These are phyloP conservation scores for Macroventuria anomochaeta DNA, from an alignment of 2,329 filamentous ascomycete species.

Conservation along the genomic window DNA sequence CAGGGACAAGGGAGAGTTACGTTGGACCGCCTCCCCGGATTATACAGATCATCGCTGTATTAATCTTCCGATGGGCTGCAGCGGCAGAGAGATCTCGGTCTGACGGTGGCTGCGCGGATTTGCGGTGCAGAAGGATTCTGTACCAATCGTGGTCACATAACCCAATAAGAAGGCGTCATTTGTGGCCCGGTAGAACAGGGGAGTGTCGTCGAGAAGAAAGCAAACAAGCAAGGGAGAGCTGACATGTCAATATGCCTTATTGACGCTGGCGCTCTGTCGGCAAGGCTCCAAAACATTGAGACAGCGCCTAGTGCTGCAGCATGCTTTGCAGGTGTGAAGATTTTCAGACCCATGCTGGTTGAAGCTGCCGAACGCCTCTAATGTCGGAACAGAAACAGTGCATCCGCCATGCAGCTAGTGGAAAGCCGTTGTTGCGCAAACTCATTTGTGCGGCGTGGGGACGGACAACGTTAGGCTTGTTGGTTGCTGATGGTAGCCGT, in stretches of 20 bases:
- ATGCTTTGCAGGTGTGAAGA: conserved; percentile 31
- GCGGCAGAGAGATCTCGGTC: conserved; percentile 33
- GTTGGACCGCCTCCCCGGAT: conserved; percentile 40
- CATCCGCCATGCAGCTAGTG: conserved; percentile 40
- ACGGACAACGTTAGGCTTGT: conserved; percentile 25
- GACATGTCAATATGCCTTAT: conserved; percentile 40
- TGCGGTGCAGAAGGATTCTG: conserved; percentile 23
- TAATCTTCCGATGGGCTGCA: conserved; percentile 31
- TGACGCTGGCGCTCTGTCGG: conserved; percentile 34
- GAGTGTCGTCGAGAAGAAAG: conserved; percentile 36
- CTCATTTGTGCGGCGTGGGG: conserved; percentile 33
- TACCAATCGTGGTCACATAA: conserved; percentile 30
- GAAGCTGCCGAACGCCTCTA: conserved; percentile 17
- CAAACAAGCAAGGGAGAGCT: conserved; percentile 39
- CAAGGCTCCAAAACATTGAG: conserved; percentile 39
- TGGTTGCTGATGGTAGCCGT: conserved; percentile 30
- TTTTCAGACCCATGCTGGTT: conserved; percentile 23
- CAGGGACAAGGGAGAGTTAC: conserved; percentile 30
- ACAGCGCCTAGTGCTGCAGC: conserved; percentile 35
- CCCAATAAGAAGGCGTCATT: conserved; percentile 12
- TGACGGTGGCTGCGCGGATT: conserved; percentile 30
- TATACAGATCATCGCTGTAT: conserved; percentile 34
- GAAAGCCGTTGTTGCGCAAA: conserved; percentile 39
- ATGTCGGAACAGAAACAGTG: conserved; percentile 38
- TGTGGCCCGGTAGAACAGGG: conserved; percentile 23